phyloP scores from a whole-genome alignment of 2,329 filamentous ascomycete genomes.

The Scopulariopsis brevicaulis region DNA sequence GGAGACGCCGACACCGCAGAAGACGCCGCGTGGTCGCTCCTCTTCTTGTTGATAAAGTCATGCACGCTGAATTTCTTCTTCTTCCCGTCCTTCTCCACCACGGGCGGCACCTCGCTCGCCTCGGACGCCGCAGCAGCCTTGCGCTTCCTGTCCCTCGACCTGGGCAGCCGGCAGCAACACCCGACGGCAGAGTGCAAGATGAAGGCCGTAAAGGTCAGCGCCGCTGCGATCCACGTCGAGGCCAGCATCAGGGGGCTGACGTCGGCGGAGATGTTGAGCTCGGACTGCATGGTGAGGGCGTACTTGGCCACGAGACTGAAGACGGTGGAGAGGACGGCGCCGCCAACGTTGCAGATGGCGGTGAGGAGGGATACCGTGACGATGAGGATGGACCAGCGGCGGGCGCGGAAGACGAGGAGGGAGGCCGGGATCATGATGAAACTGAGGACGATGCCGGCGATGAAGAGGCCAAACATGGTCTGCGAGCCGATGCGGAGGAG shows the following conservation, averaged over 20 bases:
- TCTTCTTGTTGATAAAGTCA: constrained; percentile 5
- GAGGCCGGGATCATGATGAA: constrained; percentile 62
- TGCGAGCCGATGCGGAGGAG: constrained; percentile 66
- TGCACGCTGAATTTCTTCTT: constrained; percentile 4
- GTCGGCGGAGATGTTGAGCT: constrained; percentile 64
- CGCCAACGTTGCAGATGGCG: constrained; percentile 56
- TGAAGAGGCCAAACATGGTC: constrained; percentile 84
- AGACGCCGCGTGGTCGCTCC: constrained; percentile 1
- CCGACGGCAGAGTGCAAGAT: constrained; percentile 64
- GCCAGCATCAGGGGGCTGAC: constrained; percentile 67
- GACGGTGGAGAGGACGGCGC: constrained; percentile 64
- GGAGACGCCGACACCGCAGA: background rate
- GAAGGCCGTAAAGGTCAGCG: constrained; percentile 56
- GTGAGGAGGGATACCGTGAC: constrained; percentile 57
- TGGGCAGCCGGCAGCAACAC: constrained; percentile 50
- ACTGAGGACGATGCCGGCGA: constrained; percentile 58
- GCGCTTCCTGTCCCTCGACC: background rate
- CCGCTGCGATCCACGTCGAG: constrained; percentile 80
- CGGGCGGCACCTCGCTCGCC: background rate
- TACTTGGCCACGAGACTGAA: constrained; percentile 76
- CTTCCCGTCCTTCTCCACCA: background rate
- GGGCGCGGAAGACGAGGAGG: constrained; percentile 39
- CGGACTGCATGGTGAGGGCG: constrained; percentile 57
- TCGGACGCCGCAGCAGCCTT: background rate
- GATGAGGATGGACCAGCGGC: constrained; percentile 53